phyloP scores from a whole-genome alignment of 2,329 filamentous ascomycete genomes.

The Alternaria sp. region DNA sequence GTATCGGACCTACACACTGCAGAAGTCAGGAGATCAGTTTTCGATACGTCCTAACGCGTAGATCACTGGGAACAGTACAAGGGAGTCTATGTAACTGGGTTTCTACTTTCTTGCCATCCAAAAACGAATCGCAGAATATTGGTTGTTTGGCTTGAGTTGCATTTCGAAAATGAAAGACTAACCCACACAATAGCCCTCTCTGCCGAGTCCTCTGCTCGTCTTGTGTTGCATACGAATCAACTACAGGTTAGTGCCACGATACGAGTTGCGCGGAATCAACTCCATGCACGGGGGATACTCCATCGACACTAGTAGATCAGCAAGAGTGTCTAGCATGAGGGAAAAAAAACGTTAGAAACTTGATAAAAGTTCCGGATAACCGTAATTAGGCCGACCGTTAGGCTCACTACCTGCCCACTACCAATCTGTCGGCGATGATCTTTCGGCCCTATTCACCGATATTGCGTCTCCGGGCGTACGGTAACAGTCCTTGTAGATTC shows the following conservation, averaged over 20 bases:
- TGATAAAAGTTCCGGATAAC: constrained; percentile 3
- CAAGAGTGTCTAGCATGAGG: neutral
- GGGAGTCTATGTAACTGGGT: neutral
- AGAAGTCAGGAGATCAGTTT: neutral
- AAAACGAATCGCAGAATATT: neutral
- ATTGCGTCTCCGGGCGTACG: constrained; percentile 3
- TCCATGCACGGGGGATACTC: constrained; percentile 7
- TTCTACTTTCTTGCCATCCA: neutral
- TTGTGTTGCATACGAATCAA: neutral
- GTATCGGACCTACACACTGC: neutral
- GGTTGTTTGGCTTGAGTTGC: neutral
- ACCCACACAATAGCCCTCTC: neutral
- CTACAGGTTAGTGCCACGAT: neutral
- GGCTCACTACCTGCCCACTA: constrained; percentile 7
- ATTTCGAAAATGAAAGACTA: neutral
- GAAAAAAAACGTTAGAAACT: neutral
- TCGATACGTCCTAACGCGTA: neutral
- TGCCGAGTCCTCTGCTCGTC: neutral
- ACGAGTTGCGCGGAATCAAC: neutral
- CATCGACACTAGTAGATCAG: constrained; percentile 12
- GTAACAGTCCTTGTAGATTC: neutral
- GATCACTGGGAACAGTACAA: neutral
- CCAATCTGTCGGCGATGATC: constrained; percentile 1
- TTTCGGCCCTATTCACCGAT: constrained; percentile 4
- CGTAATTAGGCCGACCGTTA: constrained; percentile 6